A percentile compares a stretch with the other conserved stretches of the same genome.
These are phyloP conservation scores for Melocanna baccifera DNA, from an alignment of 176 grass and related monocot species.

Conservation along the genomic window DNA sequence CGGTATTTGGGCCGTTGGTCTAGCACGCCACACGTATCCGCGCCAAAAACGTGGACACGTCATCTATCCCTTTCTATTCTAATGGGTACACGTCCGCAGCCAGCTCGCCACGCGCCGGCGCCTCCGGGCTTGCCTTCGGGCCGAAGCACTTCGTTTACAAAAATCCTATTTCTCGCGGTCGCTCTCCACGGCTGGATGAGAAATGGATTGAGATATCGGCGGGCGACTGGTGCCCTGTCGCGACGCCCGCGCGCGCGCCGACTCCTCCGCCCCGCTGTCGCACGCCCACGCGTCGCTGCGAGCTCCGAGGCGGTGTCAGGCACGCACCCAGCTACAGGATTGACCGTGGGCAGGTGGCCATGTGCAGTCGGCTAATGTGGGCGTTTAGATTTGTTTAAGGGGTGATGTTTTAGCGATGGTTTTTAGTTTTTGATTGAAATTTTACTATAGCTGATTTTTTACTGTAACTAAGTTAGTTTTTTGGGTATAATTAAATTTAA, in stretches of 20 bases:
- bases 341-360: too few relatives aligned
- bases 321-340: neutral
- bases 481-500: too few relatives aligned
- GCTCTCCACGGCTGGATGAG: too few relatives aligned
- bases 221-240: neutral
- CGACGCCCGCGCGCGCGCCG: too few relatives aligned
- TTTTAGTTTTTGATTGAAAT: too few relatives aligned
- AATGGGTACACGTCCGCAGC: neutral
- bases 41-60: neutral
- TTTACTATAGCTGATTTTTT: too few relatives aligned
- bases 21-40: neutral
- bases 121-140: neutral
- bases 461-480: too few relatives aligned
- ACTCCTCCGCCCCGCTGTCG: neutral
- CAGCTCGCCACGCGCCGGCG: constrained; percentile 2
- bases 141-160: neutral
- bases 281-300: constrained; percentile 14
- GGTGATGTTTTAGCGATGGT: too few relatives aligned
- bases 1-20: neutral
- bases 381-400: neutral
- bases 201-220: neutral
- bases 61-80: neutral
- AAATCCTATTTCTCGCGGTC: too few relatives aligned
- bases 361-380: neutral
- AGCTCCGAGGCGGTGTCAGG: neutral